Evolutionary conservation across 805 yeast genomes (phyloP), one percentile per base, ranked within the genome.

Genomic region (Lachancea nothofagi): DNA sequence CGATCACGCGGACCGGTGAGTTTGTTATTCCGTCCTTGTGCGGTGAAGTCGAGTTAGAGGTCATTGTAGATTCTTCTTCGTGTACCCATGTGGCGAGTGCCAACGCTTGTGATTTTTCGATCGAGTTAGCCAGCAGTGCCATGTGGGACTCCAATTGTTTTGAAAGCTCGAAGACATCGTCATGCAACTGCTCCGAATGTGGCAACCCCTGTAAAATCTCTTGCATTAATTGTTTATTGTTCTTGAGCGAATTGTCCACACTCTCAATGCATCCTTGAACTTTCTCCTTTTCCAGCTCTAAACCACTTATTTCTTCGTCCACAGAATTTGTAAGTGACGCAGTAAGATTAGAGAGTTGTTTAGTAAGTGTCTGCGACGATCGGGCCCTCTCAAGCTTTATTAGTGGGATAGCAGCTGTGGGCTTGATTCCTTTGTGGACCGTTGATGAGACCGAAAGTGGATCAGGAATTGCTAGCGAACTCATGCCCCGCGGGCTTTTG

Each of bases 41-140:
- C 3, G 48, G 47, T 2, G 54, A 44, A 13, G 29, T 40, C 18
- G 40, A 17, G 9, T 41, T 49, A 7, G 44, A 33, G 20, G 44
- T 42, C 7, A 48, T 41, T 13, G 44, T 44, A 6, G 53, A 25
- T 50, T 76, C 86, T 46, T 77, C 78, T 31, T 65, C 69, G 43
- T 78, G 77, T 0, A 77, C 85, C 14, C 74, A 47, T 41, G 72
- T 68, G 0, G 84, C 85, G 44, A 78, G 53, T 45, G 71, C 71
- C 48, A 77, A 60, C 1, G 86, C 79, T 54, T 82, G 89, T 1
- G 80, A 66, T 37, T 83, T 70, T 55, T 82, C 89, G 23, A 75
- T 55, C n/a, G 72, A 46, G 24, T 40, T 43, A 9, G 39, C 41
- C 17, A 43, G 33, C 14, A 22, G 34, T 12, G 30, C 4, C 43